A percentile compares a stretch with the other conserved stretches of the same genome.
Conservation (phyloP, 495 filamentous ascomycete species). For the Penicillium cataractarum region DNA sequence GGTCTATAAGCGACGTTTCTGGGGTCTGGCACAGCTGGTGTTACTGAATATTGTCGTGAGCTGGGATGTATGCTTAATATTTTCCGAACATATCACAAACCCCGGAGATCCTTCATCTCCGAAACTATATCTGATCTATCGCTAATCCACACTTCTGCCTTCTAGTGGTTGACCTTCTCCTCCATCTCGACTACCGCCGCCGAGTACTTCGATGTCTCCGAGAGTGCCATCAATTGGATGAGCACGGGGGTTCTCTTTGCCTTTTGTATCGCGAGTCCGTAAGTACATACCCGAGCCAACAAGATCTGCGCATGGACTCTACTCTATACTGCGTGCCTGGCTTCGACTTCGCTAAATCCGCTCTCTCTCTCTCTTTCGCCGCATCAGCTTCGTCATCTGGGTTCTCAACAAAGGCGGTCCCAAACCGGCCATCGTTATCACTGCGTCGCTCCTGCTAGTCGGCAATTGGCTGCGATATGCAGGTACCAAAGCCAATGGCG, state of each 20-base stretch:
- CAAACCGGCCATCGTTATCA: conserved; percentile 72
- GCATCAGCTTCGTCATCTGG: conserved; percentile 66
- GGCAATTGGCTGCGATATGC: conserved; percentile 96
- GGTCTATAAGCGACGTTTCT: conserved; percentile 89
- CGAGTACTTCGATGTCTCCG: conserved; percentile 71
- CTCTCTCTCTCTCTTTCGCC: not conserved
- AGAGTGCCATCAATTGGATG: conserved; percentile 89
- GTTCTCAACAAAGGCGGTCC: conserved; percentile 79
- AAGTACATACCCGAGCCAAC: conserved; percentile 38
- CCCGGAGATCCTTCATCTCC: not conserved
- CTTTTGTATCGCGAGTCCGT: conserved; percentile 74
- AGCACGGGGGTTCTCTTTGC: conserved; percentile 85
- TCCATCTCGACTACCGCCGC: conserved; percentile 78
- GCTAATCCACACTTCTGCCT: not conserved
- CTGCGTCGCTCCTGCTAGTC: conserved; percentile 71
- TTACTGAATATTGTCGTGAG: conserved; percentile 90
- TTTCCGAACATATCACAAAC: not conserved
- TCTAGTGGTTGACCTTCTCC: conserved; percentile 89
- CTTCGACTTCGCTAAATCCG: not conserved
- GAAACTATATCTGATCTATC: not conserved
- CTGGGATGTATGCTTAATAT: conserved; percentile 77
- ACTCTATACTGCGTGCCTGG: not conserved
- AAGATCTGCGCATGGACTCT: not conserved
- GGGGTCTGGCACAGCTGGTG: conserved; percentile 81
- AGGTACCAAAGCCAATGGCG: conserved; percentile 63